These are phyloP conservation scores for Mortierella antarctica DNA, from an alignment of 192 early-diverging fungal species.

Conservation along the genomic window DNA sequence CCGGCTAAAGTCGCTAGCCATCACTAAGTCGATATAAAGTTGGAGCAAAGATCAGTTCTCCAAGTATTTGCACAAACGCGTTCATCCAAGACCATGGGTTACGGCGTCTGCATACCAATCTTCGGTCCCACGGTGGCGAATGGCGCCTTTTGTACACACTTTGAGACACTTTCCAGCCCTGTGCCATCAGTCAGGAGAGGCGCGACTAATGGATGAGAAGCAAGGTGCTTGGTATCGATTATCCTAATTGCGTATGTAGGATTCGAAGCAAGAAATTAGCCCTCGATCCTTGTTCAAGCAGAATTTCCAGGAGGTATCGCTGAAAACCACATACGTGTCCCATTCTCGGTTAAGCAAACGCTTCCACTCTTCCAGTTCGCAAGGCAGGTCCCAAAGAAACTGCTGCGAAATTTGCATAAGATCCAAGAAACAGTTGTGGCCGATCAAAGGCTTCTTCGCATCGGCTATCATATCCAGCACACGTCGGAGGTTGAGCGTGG, in stretches of 20 bases:
- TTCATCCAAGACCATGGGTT: not conserved
- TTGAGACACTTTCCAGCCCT: slow-evolving; percentile 56
- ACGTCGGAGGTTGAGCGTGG: slow-evolving; percentile 70
- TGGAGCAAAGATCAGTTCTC: not conserved
- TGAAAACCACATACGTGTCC: slow-evolving; percentile 60
- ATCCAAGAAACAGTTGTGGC: slow-evolving; percentile 93
- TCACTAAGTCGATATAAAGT: slow-evolving; percentile 41
- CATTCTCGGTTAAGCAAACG: slow-evolving; percentile 63
- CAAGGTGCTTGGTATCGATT: slow-evolving; percentile 85
- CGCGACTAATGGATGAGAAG: slow-evolving; percentile 53
- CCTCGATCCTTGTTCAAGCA: not conserved
- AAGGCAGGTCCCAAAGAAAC: slow-evolving; percentile 79
- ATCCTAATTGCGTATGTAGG: slow-evolving; percentile 54
- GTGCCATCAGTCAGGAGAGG: slow-evolving; percentile 40
- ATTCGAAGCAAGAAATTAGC: not conserved
- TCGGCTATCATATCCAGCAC: slow-evolving; percentile 83
- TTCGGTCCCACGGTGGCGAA: slow-evolving; percentile 59
- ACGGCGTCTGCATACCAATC: slow-evolving; percentile 56
- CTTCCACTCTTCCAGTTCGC: slow-evolving; percentile 78
- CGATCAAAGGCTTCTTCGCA: slow-evolving; percentile 81
- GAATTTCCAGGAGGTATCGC: not conserved
- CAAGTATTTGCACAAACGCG: no score
- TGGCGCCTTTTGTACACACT: slow-evolving; percentile 48
- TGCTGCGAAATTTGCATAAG: slow-evolving; percentile 82
- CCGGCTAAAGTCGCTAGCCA: slow-evolving; percentile 62